A percentile compares a stretch with the other conserved stretches of the same genome.
Conservation (phyloP, 148 eudicot genomes). For the Camellia japonica region DNA sequence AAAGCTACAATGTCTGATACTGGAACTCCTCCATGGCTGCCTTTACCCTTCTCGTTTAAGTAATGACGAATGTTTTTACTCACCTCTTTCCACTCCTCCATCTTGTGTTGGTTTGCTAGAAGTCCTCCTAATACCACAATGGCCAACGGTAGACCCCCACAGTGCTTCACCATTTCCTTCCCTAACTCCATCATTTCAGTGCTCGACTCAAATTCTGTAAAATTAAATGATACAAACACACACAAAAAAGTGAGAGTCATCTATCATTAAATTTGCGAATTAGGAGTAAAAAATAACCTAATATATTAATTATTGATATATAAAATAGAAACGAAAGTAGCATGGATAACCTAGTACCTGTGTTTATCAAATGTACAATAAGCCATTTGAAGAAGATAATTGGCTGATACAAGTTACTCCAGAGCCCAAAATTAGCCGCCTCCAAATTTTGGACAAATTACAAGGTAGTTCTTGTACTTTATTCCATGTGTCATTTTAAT, state of each 20-base stretch:
- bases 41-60: conserved; percentile 5
- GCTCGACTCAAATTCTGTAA: background rate
- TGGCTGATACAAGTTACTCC: too few species aligned
- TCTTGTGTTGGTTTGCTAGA: conserved; percentile 6
- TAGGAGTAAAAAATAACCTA: background rate
- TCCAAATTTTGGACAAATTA: too few species aligned
- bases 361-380: too few species aligned
- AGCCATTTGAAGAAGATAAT: too few species aligned
- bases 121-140: conserved; percentile 21
- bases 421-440: too few species aligned
- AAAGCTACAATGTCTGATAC: conserved; percentile 17
- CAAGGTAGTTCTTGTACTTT: too few species aligned
- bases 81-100: conserved; percentile 23
- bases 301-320: too few species aligned
- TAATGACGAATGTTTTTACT: conserved; percentile 2
- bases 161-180: conserved; percentile 10
- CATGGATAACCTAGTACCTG: too few species aligned
- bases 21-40: conserved; percentile 8
- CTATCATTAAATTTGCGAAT: background rate
- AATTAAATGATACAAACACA: background rate
- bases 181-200: background rate
- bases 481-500: too few species aligned
- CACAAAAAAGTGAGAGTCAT: background rate
- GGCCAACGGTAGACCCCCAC: conserved; percentile 25
- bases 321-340: too few species aligned